phyloP scores from a whole-genome alignment of 148 eudicot genomes.

The Cornus florida region DNA sequence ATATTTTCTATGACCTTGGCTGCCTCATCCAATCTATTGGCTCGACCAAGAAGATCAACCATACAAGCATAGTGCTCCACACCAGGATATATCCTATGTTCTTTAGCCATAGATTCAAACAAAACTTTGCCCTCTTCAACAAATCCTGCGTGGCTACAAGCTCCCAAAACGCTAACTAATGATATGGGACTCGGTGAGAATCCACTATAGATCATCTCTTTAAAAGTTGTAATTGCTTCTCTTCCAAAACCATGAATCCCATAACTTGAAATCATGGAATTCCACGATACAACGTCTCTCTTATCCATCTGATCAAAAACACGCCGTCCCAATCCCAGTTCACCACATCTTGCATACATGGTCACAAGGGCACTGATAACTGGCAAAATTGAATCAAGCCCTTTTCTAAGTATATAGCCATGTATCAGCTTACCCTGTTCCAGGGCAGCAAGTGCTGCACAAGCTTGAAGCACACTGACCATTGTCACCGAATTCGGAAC shows the following conservation, averaged over 20 bases:
- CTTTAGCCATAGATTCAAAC: constrained; percentile 62
- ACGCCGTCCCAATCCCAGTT: constrained; percentile 46
- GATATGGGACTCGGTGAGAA: constrained; percentile 69
- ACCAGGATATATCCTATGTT: constrained; percentile 56
- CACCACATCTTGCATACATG: constrained; percentile 86
- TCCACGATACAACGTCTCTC: constrained; percentile 90
- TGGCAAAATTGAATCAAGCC: constrained; percentile 73
- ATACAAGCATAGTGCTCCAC: constrained; percentile 89
- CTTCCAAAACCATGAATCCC: constrained; percentile 78
- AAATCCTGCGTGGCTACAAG: constrained; percentile 93
- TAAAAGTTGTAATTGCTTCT: constrained; percentile 56
- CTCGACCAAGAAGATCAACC: constrained; percentile 97
- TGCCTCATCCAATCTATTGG: constrained; percentile 80
- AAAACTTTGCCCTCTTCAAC: constrained; percentile 64
- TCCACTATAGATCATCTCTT: constrained; percentile 62
- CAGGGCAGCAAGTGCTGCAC: constrained; percentile 72
- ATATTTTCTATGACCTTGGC: constrained; percentile 61
- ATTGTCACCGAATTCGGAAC: constrained; percentile 87
- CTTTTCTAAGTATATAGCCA: constrained; percentile 68
- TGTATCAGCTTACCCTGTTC: constrained; percentile 81
- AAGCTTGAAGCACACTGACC: constrained; percentile 94
- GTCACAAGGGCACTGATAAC: constrained; percentile 75
- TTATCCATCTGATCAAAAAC: constrained; percentile 73
- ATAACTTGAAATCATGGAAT: constrained; percentile 90
- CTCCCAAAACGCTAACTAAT: constrained; percentile 76